Evolutionary conservation across 495 filamentous ascomycete genomes (phyloP), one percentile per base, ranked within the genome.

Genomic region (Rostrohypoxylon terebratum): DNA sequence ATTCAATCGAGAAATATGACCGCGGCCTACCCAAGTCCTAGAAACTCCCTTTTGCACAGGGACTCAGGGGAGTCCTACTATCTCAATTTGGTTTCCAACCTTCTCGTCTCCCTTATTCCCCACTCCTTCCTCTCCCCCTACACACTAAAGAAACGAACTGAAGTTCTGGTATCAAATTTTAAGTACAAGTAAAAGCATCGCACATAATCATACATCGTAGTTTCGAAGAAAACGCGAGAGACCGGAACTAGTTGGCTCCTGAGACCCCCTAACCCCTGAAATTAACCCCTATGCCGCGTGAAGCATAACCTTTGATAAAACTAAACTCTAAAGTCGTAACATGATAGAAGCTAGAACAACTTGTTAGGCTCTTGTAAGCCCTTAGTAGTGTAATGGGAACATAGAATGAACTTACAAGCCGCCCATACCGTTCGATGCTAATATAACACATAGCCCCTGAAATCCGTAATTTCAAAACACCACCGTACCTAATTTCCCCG

Each of bases 141-240:
- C 40, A 48, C 28, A 40, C 34, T 48, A 50, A 58, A 13, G 40
- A 69, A 70, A 64, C 11, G 54, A 61, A 50, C 13, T 40, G 14
- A 66, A 69, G 42, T 63, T 50, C 57, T 64, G 63, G 69, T 72
- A 67, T 72, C 69, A 2, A 40, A 51, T 50, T 72, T 63, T 58
- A 54, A 57, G 55, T 42, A 42, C 28, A 55, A 23, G 28, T 31
- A 28, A 42, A 8, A 71, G 40, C 23, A 20, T 54, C 31, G 31
- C 51, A 21, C 31, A 16, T 57, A 64, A 47, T 59, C 33, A 40
- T 62, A 48, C 28, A 25, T 25, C 44, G 40, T 60, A 33, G 48
- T 16, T 7, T 38, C 28, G 20, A 63, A 72, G 28, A 13, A 3
- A 53, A 59, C 9, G 51, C 40, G 36, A 42, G 31, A 68, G 23